Conservation (phyloP, 2,329 filamentous ascomycete species). For the Karstenula rhodostoma region DNA sequence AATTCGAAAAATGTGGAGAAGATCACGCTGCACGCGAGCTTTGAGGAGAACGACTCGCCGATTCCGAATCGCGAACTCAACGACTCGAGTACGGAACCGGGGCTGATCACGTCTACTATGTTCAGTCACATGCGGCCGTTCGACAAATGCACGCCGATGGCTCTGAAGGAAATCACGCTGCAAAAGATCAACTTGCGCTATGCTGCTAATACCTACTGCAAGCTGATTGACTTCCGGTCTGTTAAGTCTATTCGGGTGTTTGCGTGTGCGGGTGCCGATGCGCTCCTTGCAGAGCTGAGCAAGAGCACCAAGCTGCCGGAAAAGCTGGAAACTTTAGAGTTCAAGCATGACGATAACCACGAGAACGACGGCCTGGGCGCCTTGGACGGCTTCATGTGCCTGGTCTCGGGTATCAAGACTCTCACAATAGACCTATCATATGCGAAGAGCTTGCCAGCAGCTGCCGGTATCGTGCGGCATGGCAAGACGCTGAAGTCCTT, state of each 20-base stretch:
- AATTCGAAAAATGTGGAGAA: constrained; percentile 54
- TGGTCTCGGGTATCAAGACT: constrained; percentile 55
- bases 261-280: constrained; percentile 56
- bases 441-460: constrained; percentile 52
- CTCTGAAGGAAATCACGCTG: constrained; percentile 54
- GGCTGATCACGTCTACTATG: constrained; percentile 55
- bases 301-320: constrained; percentile 55
- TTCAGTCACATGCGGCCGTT: constrained; percentile 59
- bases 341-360: constrained; percentile 58
- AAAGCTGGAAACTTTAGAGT: constrained; percentile 54
- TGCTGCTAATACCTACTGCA: constrained; percentile 59
- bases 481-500: constrained; percentile 55
- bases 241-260: constrained; percentile 55
- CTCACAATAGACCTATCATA: constrained; percentile 56
- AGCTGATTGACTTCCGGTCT: constrained; percentile 55
- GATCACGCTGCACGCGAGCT: constrained; percentile 58
- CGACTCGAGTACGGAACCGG: constrained; percentile 56
- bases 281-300: constrained; percentile 57
- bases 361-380: constrained; percentile 58
- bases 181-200: constrained; percentile 57
- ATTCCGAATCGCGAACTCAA: constrained; percentile 54
- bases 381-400: constrained; percentile 57
- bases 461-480: constrained; percentile 55
- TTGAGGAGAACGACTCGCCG: constrained; percentile 48
- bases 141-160: constrained; percentile 55